Evolutionary conservation across 1,284 basidiomycete species (phyloP).

Genomic region (Tylopilus sp.): DNA sequence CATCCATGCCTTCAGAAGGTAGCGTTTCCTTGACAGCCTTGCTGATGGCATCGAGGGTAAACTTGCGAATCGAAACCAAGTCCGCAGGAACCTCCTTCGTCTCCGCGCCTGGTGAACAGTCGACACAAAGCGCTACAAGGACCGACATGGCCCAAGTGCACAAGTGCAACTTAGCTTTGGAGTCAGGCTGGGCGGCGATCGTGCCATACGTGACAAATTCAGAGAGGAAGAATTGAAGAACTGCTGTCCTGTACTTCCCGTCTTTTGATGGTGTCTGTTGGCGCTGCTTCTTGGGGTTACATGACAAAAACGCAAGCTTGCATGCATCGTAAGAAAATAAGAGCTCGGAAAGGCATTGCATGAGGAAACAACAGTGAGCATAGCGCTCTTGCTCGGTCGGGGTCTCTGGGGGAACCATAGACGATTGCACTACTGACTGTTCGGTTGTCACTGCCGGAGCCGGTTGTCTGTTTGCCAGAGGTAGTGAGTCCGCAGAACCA

Average conservation of each 20-base stretch:
- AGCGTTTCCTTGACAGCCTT: slow-evolving; percentile 84
- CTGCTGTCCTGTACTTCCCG: slow-evolving; percentile 56
- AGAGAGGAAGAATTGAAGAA: slow-evolving; percentile 73
- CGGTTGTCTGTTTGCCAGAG: slow-evolving; percentile 18
- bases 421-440: slow-evolving; percentile 18
- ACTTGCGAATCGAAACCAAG: slow-evolving; percentile 82
- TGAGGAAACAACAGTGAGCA: slow-evolving; percentile 81
- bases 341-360: slow-evolving; percentile 90
- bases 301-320: slow-evolving; percentile 85
- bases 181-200: slow-evolving; percentile 55
- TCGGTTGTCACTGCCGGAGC: slow-evolving; percentile 8
- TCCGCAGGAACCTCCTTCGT: slow-evolving; percentile 76
- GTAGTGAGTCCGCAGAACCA: slow-evolving; percentile 7
- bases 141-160: slow-evolving; percentile 92
- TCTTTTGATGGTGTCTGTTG: slow-evolving; percentile 62
- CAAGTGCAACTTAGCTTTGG: slow-evolving; percentile 58
- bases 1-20: slow-evolving; percentile 64
- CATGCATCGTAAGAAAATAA: slow-evolving; percentile 91
- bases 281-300: slow-evolving; percentile 63
- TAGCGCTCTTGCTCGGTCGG: slow-evolving; percentile 38
- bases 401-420: slow-evolving; percentile 6
- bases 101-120: slow-evolving; percentile 64
- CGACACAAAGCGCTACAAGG: slow-evolving; percentile 88
- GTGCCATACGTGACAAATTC: slow-evolving; percentile 79
- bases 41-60: slow-evolving; percentile 85